Evolutionary conservation across 1,139 yeast genomes (phyloP), one percentile per base, ranked within the genome.

Genomic region (Taiozyma onychis): DNA sequence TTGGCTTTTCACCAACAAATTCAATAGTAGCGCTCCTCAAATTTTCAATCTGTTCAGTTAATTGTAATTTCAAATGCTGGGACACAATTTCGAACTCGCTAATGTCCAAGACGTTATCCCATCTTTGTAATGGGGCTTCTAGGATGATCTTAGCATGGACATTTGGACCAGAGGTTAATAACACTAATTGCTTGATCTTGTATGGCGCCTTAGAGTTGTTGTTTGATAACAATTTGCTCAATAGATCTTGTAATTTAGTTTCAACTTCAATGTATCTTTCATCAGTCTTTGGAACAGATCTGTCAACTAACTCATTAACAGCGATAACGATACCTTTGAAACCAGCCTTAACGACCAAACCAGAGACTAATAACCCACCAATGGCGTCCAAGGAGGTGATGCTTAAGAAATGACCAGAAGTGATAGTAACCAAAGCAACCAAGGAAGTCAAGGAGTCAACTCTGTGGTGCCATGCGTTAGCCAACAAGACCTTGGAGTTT

Each of bases 381-480:
- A 89, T 76, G 3, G 97, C 84, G 65, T 93, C 99, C 50, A 93
- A 72, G 85, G 97, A 89, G 41, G 81, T 83, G 44, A 89, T 77
- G 55, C 83, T 79, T 55, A 89, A 78, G 54, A 88, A 71, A 56
- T 86, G 84, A 32, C 97, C 96, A 2, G 95, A 85, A 0, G 95
- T 80, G 48, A 93, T 95, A 0, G 98, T 90, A 6, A 83, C 77
- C 27, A 91, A 77, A 0, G 99, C 98, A 10, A 93, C 98, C 41
- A 87, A 76, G 0, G 97, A 90, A 0, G 98, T 95, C 58, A 93
- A 68, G 1, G 96, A 86, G 66, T 93, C 99, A n/a, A 93, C 91
- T 56, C 99, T 77, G 64, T 93, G 99, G 66, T 93, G 99, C 98
- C 98, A 93, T 3, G 99, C 99, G 64, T 93, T 93, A 7, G 99